Conservation (phyloP, 2,329 filamentous ascomycete species). For the Biscogniauxia marginata region DNA sequence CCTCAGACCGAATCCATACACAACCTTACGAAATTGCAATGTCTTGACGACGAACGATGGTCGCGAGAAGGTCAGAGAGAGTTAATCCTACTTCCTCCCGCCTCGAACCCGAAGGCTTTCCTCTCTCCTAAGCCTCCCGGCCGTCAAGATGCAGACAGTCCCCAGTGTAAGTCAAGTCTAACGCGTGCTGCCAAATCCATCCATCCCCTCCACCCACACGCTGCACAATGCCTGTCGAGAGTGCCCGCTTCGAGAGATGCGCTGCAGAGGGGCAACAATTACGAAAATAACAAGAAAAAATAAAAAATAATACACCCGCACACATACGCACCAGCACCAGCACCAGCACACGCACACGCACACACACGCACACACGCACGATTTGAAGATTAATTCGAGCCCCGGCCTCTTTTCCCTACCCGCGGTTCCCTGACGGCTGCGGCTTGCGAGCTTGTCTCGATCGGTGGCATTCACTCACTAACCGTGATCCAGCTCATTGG, state of each 20-base stretch:
- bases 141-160: slow-evolving; percentile 53
- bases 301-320: neutral
- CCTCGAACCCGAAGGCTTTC: slow-evolving; percentile 35
- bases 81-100: slow-evolving; percentile 25
- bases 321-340: neutral
- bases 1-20: slow-evolving; percentile 13
- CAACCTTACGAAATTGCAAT: slow-evolving; percentile 24
- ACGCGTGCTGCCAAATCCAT: slow-evolving; percentile 1
- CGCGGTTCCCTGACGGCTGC: neutral
- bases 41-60: slow-evolving; percentile 34
- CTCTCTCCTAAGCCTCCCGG: slow-evolving; percentile 35
- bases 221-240: neutral
- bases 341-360: neutral
- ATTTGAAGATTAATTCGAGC: neutral
- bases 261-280: neutral
- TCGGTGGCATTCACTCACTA: slow-evolving; percentile 13
- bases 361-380: neutral
- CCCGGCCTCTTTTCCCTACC: neutral
- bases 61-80: slow-evolving; percentile 29
- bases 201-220: neutral
- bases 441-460: neutral
- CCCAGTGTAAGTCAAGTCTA: slow-evolving; percentile 45
- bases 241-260: neutral
- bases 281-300: neutral
- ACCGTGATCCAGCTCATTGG: slow-evolving; percentile 52